Evolutionary conservation across 768 basidiomycete genomes (phyloP), one percentile per base, ranked within the genome.

Genomic region (Daedaleopsis sinensis): DNA sequence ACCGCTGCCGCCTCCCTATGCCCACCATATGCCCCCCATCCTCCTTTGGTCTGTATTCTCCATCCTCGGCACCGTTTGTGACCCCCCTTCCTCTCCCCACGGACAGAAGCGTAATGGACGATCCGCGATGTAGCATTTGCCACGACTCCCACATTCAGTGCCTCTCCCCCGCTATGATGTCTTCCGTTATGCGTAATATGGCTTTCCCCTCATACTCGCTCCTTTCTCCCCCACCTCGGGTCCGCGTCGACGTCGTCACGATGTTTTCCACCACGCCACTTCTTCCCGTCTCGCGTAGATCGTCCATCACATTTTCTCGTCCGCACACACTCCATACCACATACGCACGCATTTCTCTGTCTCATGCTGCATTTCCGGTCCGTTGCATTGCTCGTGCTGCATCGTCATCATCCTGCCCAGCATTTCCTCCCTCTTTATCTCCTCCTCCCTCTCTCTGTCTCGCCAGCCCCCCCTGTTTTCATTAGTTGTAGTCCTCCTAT

Each of bases 21-120:
- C 47, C 39, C 32, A 23, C 19, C 32, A 24, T 50, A 32, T 32
- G 23, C 49, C 49, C 18, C 50, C 50, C 35, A 16, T 37, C 49
- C 21, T 19, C 52, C 52, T 54, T 24, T 44, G 54, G 57, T 51
- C 37, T 55, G 56, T 24, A 54, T 52, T 35, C 57, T 19, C 46
- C 53, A 52, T 56, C 43, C 44, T 61, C 23, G 62, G 56, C 54
- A 46, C 64, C 50, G 57, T 47, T 51, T 52, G 36, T 18, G 32
- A 16, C 38, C 27, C 39, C 21, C 37, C 52, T 24, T 57, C 55
- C 36, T 57, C 59, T 56, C 61, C 59, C 50, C 57, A 64, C 66
- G 62, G 61, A 59, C 60, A 61, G 58, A 59, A 61, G 57, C 62
- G 48, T 58, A 50, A 55, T 61, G 62, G 63, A 67, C 66, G 63